Evolutionary conservation across 805 yeast species (phyloP), one percentile per base, ranked within the genome.

Genomic region (Candida vartiovaarae): DNA sequence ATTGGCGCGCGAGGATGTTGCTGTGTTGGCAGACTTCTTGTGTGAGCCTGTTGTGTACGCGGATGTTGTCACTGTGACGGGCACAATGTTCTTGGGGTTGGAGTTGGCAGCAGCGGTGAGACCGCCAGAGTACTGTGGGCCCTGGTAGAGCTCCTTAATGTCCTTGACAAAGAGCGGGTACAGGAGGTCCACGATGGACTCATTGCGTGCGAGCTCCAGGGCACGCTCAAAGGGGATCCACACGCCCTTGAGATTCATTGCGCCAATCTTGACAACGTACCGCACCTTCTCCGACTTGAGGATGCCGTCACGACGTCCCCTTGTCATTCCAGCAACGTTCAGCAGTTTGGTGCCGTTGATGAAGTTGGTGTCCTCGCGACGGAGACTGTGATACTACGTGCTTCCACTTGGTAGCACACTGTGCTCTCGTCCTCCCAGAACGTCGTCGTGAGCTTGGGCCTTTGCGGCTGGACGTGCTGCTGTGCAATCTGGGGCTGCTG

Each of bases 341-440:
- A 80, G 65, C 39, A 80, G 66, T 57, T 80, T 80, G 20, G 87
- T 80, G 40, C 87, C 87, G 57, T 80, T 80, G 57, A 80, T 79
- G 80, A 80, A 78, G 59, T 80, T 80, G 55, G 80, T 80, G 59
- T 80, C 87, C 36, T 83, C 85, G 49, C 87, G 66, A 52, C 87
- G 65, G 80, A 84, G 32, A 80, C 85, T 1, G 80, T 68, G 32
- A 80, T 80, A 43, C 80, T 80, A 55, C 80, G 78, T 40, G 83
- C 80, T 47, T 80, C 86, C 40, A 80, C 86, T 59, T 80, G 87
- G 60, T 80, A 80, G 55, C 87, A 80, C 36, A 80, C 65, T 1
- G 87, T 80, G 52, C 77, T 78, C 54, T 80, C 86, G 56, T 80
- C 86, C 61, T 80, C 86, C 86, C 86, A 80, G 80, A 79, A 78